Base-by-base conservation (phyloP, 352 stramenopile genomes). In the Globisporangium cystogenes region DNA sequence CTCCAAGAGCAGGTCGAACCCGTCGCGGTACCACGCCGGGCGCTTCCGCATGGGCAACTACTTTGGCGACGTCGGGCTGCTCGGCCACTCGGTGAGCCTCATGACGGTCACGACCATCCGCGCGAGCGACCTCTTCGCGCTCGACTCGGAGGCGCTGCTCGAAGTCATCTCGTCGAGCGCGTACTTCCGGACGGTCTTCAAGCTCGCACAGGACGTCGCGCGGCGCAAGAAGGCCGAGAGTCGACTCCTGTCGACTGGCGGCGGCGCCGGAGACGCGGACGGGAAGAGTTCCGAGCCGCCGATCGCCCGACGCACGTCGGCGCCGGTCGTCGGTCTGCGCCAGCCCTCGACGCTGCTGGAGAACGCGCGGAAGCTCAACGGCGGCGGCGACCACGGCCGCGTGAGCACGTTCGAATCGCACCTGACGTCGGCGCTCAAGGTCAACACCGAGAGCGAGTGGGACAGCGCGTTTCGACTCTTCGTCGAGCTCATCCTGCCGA, bases 61-160 rank as follows among this genome's bases (percentile, higher is more conserved):
- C 50, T 86, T 87, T 45, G 72, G 74, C 5, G 68, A 86, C 16
- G 75, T 55, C 20, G 75, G 73, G 6, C 37, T 87, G 4, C 61
- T 87, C 1, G 73, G 70, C 3, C 70, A 85, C 46, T 71, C 76
- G 3, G 73, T 83, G 20, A 83, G 74, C 35, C 49, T 82, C 7
- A 67, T 70, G 43, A 82, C 72, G 0, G 70, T 86, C 44, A 70
- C 71, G 16, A 81, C 62, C 1, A 58, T 79, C n/a, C 67, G 74
- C 5, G 74, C 76, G 10, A 84, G 76, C 23, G 74, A 86, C n/a
- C 48, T 87, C 1, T 82, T 90, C 29, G 69, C 72, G 29, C 57
- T 87, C 15, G 65, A 70, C 31, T 78, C 74, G 11, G 63, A 86
- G 29, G 51, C 73, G 4, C 49, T 90, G 24, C 55, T 82, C 7